Conservation (phyloP, 1,139 yeast genomes). For the Geotrichum fermentans region DNA sequence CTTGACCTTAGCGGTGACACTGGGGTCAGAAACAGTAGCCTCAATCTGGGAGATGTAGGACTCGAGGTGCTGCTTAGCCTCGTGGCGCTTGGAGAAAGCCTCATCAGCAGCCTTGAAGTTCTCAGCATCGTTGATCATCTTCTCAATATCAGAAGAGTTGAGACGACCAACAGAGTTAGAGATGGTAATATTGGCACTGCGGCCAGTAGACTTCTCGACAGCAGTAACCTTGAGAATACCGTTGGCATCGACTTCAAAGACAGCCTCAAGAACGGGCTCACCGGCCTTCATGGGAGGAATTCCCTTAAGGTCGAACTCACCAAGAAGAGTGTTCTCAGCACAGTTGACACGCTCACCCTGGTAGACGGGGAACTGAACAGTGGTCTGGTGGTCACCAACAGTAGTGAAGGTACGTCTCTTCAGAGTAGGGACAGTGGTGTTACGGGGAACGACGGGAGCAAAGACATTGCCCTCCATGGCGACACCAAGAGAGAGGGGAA, state of each 20-base stretch:
- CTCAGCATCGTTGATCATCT: slow-evolving; percentile 98
- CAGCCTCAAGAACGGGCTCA: slow-evolving; percentile 99
- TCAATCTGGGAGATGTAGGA: slow-evolving; percentile 92
- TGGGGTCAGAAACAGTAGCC: slow-evolving; percentile 96
- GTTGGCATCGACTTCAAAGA: slow-evolving; percentile 98
- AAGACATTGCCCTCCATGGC: slow-evolving; percentile 99
- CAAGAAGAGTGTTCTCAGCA: slow-evolving; percentile 96
- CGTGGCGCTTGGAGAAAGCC: slow-evolving; percentile 99
- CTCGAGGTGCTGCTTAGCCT: slow-evolving; percentile 98
- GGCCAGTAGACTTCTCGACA: slow-evolving; percentile 98
- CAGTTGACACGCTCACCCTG: slow-evolving; percentile 99
- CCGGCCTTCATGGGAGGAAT: slow-evolving; percentile 99
- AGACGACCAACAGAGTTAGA: slow-evolving; percentile 99
- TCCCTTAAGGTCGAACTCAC: slow-evolving; percentile 98
- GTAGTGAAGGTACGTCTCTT: slow-evolving; percentile 99
- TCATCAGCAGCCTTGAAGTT: slow-evolving; percentile 98
- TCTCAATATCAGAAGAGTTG: slow-evolving; percentile 94
- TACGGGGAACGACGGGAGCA: slow-evolving; percentile 99
- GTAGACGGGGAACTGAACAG: slow-evolving; percentile 99
- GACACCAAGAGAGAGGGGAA: slow-evolving; percentile 98
- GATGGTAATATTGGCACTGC: slow-evolving; percentile 98
- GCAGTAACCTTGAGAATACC: slow-evolving; percentile 99
- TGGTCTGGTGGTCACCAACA: slow-evolving; percentile 98
- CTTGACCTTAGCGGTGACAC: slow-evolving; percentile 96
- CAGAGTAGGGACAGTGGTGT: slow-evolving; percentile 99